phyloP scores from a whole-genome alignment of 768 basidiomycete species.

The Sutorius australiensis region DNA sequence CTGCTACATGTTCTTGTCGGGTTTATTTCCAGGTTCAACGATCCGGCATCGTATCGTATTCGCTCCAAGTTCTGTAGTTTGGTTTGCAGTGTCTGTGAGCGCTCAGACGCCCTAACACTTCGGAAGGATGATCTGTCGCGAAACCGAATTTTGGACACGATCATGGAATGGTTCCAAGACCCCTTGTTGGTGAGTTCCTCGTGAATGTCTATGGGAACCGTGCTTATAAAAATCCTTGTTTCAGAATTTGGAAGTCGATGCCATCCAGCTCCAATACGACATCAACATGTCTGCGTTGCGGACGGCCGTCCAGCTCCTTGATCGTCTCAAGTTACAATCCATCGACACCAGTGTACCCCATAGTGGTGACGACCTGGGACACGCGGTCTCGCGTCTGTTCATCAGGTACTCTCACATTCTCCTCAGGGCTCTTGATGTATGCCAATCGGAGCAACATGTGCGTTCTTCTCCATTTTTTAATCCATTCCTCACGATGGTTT shows the following conservation, averaged over 20 bases:
- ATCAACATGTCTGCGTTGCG: conserved; percentile 71
- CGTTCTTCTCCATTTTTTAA: conserved; percentile 8
- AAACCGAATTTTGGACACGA: conserved; percentile 67
- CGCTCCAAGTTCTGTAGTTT: conserved; percentile 74
- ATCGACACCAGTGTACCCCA: conserved; percentile 47
- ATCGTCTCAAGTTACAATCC: conserved; percentile 65
- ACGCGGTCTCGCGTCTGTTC: conserved; percentile 75
- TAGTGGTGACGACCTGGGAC: conserved; percentile 59
- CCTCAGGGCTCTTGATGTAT: conserved; percentile 54
- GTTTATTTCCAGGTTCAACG: conserved; percentile 61
- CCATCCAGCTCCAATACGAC: conserved; percentile 47
- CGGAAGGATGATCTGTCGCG: conserved; percentile 66
- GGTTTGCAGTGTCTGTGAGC: conserved; percentile 63
- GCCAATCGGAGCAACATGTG: conserved; percentile 46
- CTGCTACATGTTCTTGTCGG: conserved; percentile 56
- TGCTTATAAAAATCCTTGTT: background rate
- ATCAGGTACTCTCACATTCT: conserved; percentile 70
- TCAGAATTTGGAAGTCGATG: conserved; percentile 38
- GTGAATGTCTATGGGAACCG: background rate
- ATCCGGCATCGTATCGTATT: conserved; percentile 54
- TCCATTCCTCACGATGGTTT: conserved; percentile 3
- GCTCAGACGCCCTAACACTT: conserved; percentile 55
- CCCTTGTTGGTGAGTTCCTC: conserved; percentile 43
- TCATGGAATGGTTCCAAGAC: conserved; percentile 77
- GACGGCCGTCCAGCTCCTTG: conserved; percentile 71